Percentiles rank a stretch among this genome's conserved stretches.
Conservation (phyloP, 306 rosid species). For the Acacia acuminata region DNA sequence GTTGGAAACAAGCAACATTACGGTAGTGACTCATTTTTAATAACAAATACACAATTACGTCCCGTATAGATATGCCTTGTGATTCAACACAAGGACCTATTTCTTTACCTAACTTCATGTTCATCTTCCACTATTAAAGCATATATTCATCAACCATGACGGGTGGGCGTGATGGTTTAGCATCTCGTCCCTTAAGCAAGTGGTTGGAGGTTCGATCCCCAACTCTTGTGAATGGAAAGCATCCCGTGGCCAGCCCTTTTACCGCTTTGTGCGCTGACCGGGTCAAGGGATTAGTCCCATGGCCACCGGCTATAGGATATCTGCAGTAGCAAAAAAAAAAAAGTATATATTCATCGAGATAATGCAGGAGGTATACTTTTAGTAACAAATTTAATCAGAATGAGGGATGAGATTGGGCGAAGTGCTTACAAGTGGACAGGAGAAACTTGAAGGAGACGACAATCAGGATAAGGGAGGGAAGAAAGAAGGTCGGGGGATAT, state of each 20-base stretch:
- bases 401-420: not conserved
- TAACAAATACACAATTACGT: not conserved
- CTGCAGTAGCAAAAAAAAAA: no score
- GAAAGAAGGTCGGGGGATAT: conserved; percentile 79
- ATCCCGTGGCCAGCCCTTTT: no score
- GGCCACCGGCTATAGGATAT: no score
- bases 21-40: not conserved
- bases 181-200: no score
- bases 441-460: conserved; percentile 76
- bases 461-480: conserved; percentile 92
- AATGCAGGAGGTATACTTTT: not conserved
- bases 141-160: not conserved
- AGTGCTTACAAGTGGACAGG: conserved; percentile 83
- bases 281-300: no score
- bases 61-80: not conserved
- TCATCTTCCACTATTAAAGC: not conserved
- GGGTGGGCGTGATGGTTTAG: no score
- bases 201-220: no score
- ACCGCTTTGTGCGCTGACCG: no score
- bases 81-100: not conserved
- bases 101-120: not conserved
- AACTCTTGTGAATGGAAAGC: no score
- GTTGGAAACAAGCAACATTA: not conserved
- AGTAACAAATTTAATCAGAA: not conserved
- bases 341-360: not conserved